Base-by-base conservation (phyloP, 1,139 yeast genomes). In the Saccharomyces hybrid region DNA sequence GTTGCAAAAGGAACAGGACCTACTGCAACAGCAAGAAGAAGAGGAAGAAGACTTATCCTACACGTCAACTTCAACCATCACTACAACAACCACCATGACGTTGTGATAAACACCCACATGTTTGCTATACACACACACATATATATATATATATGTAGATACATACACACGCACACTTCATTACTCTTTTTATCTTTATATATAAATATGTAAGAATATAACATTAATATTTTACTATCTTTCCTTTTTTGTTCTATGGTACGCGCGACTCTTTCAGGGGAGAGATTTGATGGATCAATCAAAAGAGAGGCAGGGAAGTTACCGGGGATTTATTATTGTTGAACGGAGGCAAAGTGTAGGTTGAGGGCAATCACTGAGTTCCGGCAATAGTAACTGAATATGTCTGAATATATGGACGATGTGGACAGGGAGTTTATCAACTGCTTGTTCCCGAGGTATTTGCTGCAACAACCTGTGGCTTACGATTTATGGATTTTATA, bases 391-490 rank as follows among this genome's bases (percentile, higher is more conserved):
- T 46, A 23, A 26, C 13, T 3, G 20, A 46, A 4, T 4, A 50
- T 50, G 49, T 32, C 49, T 14, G 52, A 47, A n/a, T 49, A 46
- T 47, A 46, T 50, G 48, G 52, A 50, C 27, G 52, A 50, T 14
- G 52, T 50, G 2, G 70, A 67, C 50, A 57, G 56, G 46, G 64
- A 62, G 49, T 66, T 62, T 51, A 55, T 68, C 16, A 56, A 56
- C 16, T 55, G 62, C n/a, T 53, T 68, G 7, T 68, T 63, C 53
- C 71, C 71, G 8, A 59, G 59, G 27, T 68, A 68, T 50, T 53
- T 68, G 49, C 48, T 67, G 25, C 61, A 65, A 47, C 71, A 68
- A 50, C 71, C 71, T 25, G 59, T 67, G n/a, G 69, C 66, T 1
- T 62, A 66, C 44, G 64, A 64, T 20, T 52, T 68, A 34, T 63